A percentile compares a stretch with the other conserved stretches of the same genome.
Evolutionary conservation across 805 yeast species (phyloP).

Genomic region (Henningerozyma blattae): DNA sequence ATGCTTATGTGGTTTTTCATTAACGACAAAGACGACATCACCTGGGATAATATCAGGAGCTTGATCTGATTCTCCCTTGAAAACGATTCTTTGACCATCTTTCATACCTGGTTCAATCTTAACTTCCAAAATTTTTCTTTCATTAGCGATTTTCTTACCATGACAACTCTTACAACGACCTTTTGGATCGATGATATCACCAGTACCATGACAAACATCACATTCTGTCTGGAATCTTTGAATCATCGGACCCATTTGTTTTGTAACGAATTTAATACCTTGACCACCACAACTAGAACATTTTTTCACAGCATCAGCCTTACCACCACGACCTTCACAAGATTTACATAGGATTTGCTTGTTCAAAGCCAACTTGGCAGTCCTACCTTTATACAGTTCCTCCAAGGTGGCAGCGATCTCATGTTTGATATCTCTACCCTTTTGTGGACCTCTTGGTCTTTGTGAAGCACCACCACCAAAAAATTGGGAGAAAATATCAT

Average conservation of each 20-base stretch:
- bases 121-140: slow-evolving; percentile 88
- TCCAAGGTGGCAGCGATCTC: slow-evolving; percentile 76
- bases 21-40: slow-evolving; percentile 85
- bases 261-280: slow-evolving; percentile 83
- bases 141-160: slow-evolving; percentile 79
- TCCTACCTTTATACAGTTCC: slow-evolving; percentile 88
- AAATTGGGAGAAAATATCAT: slow-evolving; percentile 48
- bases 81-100: slow-evolving; percentile 82
- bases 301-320: slow-evolving; percentile 74
- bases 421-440: slow-evolving; percentile 88
- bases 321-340: slow-evolving; percentile 96
- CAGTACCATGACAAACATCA: slow-evolving; percentile 85
- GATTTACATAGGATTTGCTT: slow-evolving; percentile 78
- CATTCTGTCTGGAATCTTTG: slow-evolving; percentile 95
- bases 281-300: slow-evolving; percentile 84
- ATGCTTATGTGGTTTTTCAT: slow-evolving; percentile 74
- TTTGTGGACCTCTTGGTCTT: slow-evolving; percentile 71
- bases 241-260: slow-evolving; percentile 99
- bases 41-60: slow-evolving; percentile 93
- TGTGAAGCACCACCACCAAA: slow-evolving; percentile 68
- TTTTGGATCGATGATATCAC: slow-evolving; percentile 75
- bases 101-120: slow-evolving; percentile 96
- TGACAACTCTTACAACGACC: slow-evolving; percentile 80
- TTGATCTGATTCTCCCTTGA: slow-evolving; percentile 96
- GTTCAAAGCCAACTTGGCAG: slow-evolving; percentile 86